Conservation (phyloP, 495 filamentous ascomycete genomes). For the Podospora conica region DNA sequence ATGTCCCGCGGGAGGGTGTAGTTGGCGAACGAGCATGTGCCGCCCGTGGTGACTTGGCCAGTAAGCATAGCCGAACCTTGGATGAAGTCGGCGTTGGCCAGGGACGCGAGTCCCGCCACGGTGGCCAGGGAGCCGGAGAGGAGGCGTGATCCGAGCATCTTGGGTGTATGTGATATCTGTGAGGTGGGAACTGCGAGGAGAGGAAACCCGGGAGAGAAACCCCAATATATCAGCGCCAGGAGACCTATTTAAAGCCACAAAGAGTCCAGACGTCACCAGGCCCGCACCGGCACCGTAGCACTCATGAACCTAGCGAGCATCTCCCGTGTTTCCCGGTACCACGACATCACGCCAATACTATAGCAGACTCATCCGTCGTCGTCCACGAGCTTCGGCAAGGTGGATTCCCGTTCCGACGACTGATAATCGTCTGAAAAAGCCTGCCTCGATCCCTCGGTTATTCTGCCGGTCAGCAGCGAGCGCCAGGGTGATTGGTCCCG, state of each 20-base stretch:
- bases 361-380: not conserved
- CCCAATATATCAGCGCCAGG: not conserved
- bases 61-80: not conserved
- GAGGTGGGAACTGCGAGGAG: not conserved
- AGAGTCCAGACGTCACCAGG: not conserved
- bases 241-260: not conserved
- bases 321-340: not conserved
- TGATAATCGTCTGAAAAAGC: not conserved
- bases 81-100: not conserved
- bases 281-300: not conserved
- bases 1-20: conserved; percentile 10
- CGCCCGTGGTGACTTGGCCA: not conserved
- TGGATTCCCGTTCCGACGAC: not conserved
- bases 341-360: not conserved
- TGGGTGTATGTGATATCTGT: not conserved
- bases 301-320: not conserved
- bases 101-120: not conserved
- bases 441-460: not conserved
- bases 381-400: not conserved
- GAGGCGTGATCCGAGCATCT: not conserved
- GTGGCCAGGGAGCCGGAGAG: not conserved
- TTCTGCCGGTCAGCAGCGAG: not conserved
- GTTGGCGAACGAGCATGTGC: conserved; percentile 11
- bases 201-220: not conserved
- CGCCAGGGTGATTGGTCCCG: not conserved